Conservation (phyloP, 108 stramenopile species). For the Skeletonema grethae region DNA sequence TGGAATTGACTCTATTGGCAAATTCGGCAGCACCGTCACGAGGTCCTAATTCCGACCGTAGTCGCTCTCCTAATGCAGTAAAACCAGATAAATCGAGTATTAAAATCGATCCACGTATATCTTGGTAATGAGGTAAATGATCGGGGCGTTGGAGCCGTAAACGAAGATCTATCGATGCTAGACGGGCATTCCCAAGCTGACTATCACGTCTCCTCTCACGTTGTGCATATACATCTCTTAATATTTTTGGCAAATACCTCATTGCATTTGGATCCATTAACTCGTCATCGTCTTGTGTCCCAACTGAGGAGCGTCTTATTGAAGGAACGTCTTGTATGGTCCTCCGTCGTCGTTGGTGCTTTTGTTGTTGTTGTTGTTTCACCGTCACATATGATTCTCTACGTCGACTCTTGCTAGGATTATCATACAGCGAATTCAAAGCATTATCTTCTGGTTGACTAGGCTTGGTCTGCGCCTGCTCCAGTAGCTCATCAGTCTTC, state of each 20-base stretch:
- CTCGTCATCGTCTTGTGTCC: conserved; percentile 6
- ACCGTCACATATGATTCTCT: not conserved
- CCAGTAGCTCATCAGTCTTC: not conserved
- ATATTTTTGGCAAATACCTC: conserved; percentile 47
- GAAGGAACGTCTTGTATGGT: not conserved
- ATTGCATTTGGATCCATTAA: conserved; percentile 42
- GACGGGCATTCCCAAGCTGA: conserved; percentile 34
- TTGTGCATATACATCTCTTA: conserved; percentile 50
- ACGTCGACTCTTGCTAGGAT: not conserved
- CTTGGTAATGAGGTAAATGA: conserved; percentile 43
- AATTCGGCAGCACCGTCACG: conserved; percentile 56
- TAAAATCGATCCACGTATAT: conserved; percentile 45
- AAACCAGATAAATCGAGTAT: conserved; percentile 57
- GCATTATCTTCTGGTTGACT: not conserved
- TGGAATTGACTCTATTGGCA: conserved; percentile 51
- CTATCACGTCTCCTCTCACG: conserved; percentile 10
- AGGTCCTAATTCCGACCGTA: conserved; percentile 48
- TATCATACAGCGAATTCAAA: not conserved
- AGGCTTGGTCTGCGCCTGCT: not conserved
- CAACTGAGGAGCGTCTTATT: not conserved
- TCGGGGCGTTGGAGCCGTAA: conserved; percentile 44
- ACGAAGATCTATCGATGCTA: conserved; percentile 39
- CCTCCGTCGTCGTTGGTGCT: not conserved
- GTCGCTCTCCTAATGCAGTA: conserved; percentile 52
- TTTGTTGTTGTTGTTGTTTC: not conserved